These are phyloP conservation scores for Dorcoceras hygrometricum DNA, from an alignment of 257 asterid genomes.

Conservation along the genomic window DNA sequence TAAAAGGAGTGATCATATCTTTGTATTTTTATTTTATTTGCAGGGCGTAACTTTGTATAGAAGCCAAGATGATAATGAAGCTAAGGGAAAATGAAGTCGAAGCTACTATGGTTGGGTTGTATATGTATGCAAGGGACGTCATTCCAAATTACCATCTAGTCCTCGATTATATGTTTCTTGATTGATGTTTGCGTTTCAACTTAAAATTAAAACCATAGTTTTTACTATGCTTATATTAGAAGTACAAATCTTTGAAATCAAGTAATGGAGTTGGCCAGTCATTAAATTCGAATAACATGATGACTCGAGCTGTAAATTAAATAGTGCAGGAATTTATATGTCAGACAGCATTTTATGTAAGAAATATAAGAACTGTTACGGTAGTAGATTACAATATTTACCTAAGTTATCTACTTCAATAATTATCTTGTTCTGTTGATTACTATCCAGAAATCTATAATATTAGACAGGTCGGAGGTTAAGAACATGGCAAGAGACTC, in stretches of 20 bases:
- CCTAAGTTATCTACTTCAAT: too few relatives aligned
- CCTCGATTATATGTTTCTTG: slow-evolving; percentile 25
- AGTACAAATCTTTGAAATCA: too few relatives aligned
- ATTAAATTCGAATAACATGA: not conserved
- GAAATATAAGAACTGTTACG: too few relatives aligned
- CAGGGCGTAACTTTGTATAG: slow-evolving; percentile 27
- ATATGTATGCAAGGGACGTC: slow-evolving; percentile 15
- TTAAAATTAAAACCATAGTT: not conserved
- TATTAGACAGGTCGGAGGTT: too few relatives aligned
- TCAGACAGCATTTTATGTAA: too few relatives aligned
- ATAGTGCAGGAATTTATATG: too few relatives aligned
- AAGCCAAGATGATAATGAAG: slow-evolving; percentile 39
- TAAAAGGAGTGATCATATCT: slow-evolving; percentile 16
- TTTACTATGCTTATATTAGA: too few relatives aligned
- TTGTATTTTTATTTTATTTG: slow-evolving; percentile 4
- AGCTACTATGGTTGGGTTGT: slow-evolving; percentile 34
- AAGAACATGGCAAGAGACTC: too few relatives aligned
- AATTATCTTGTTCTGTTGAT: too few relatives aligned
- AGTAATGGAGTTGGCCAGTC: not conserved
- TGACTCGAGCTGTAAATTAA: too few relatives aligned
- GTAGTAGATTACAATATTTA: too few relatives aligned
- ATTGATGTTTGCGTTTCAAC: slow-evolving; percentile 10
- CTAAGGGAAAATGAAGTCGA: slow-evolving; percentile 42
- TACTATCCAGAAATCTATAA: too few relatives aligned
- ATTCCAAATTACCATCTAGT: slow-evolving; percentile 26